phyloP scores from a whole-genome alignment of 208 protist genomes.

The Leishmania mexicana region DNA sequence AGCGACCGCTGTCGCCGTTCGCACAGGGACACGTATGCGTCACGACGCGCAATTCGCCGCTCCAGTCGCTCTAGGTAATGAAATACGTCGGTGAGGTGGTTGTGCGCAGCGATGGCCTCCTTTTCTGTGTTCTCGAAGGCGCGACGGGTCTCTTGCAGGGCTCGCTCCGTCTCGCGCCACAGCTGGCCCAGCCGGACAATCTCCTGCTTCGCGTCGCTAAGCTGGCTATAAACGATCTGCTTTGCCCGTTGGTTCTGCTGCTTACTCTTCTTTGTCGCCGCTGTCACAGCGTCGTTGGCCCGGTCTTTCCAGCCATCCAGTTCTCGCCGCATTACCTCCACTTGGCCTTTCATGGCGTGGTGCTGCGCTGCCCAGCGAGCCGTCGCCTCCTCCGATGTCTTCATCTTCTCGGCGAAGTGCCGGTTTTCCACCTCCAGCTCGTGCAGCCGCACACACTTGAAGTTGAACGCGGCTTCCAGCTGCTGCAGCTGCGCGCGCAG shows the following conservation, averaged over 20 bases:
- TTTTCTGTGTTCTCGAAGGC: conserved; percentile 82
- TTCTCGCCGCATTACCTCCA: conserved; percentile 63
- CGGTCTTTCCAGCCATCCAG: conserved; percentile 77
- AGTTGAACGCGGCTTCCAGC: conserved; percentile 83
- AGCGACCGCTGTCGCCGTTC: conserved; percentile 55
- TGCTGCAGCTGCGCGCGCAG: conserved; percentile 81
- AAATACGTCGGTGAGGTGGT: conserved; percentile 84
- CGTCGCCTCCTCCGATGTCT: conserved; percentile 28
- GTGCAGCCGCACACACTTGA: conserved; percentile 80
- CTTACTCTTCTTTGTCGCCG: conserved; percentile 37
- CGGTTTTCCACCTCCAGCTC: conserved; percentile 78
- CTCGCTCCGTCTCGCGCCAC: conserved; percentile 88
- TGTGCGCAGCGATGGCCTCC: conserved; percentile 68
- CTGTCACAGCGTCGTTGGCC: conserved; percentile 29
- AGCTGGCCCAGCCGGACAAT: conserved; percentile 62
- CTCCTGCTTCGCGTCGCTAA: conserved; percentile 63
- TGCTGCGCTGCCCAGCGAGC: conserved; percentile 37
- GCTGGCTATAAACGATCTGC: conserved; percentile 34
- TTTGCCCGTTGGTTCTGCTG: conserved; percentile 26
- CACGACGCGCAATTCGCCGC: conserved; percentile 72
- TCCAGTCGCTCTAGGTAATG: conserved; percentile 85
- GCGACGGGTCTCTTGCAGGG: conserved; percentile 75
- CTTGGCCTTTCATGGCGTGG: conserved; percentile 41
- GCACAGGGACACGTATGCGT: conserved; percentile 59
- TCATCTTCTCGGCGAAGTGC: conserved; percentile 48